Base-by-base conservation (phyloP, 1,284 basidiomycete genomes). In the Ceratobasidium sp. region DNA sequence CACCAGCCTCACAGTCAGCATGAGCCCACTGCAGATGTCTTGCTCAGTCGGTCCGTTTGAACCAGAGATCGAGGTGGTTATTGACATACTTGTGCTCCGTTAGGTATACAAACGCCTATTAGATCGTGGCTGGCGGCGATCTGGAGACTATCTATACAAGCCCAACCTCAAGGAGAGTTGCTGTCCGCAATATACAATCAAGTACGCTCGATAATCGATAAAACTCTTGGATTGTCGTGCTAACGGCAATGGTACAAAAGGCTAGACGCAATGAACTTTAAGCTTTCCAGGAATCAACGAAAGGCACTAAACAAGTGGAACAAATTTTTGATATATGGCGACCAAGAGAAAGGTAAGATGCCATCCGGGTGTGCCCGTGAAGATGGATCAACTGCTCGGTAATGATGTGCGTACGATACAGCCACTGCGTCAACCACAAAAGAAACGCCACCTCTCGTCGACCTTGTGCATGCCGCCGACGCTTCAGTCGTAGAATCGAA, bases 131-230 rank as follows among this genome's bases (percentile, higher is more conserved):
- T 98, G 96, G 96, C 89, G 96, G 80, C 88, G 96, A 78, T 95
- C 93, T 66, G 95, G 95, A 82, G 88, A 86, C 33, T 95, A 91
- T 84, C 91, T 93, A 82, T 95, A 94, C 84, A 95, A 95, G 81
- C 96, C 96, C 2, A 91, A 97, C 83, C 88, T 96, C 85, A 89
- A 86, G 80, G 84, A 86, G 9, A 94, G 95, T 3, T 98, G 97
- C 83, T 98, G 97, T 83, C 95, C 96, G 0, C 94, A 96, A 80
- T 97, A 97, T 83, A 95, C 96, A 0, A 98, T 98, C 84, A 93
- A 90, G 90, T 94, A 81, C 69, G 85, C 83, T 20, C 15, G 26
- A 23, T 64, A n/a, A 13, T 7, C 38, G 40, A 23, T n/a, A 75
- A 6, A 28, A 69, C 42, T 50, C 17, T 46, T 5, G 15, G 15